A percentile compares a stretch with the other conserved stretches of the same genome.
Evolutionary conservation across 495 filamentous ascomycete species (phyloP).

Genomic region (Penicilliopsis zonata): DNA sequence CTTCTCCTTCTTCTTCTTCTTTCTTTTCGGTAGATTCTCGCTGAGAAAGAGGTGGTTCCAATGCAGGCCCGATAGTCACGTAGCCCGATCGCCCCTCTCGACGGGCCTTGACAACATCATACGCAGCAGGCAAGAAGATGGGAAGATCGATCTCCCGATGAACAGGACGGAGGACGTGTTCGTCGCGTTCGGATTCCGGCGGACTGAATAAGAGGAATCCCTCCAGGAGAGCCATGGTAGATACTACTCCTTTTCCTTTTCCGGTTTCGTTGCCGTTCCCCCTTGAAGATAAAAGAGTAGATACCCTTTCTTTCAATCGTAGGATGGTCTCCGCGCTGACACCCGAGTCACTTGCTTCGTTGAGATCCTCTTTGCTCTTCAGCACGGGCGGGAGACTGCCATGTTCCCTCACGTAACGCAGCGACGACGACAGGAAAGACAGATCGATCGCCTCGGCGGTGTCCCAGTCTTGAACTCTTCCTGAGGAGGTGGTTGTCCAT

Average conservation of each 20-base stretch:
- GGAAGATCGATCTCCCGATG: constrained; percentile 54
- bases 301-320: no score
- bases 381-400: constrained; percentile 56
- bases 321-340: constrained; percentile 11
- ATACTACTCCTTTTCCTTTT: constrained; percentile 26
- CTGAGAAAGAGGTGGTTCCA: constrained; percentile 7
- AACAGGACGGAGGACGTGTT: constrained; percentile 19
- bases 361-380: constrained; percentile 66
- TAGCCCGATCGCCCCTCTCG: constrained; percentile 70
- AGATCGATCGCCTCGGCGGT: constrained; percentile 63
- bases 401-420: constrained; percentile 49
- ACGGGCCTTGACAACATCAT: constrained; percentile 46
- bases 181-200: constrained; percentile 11
- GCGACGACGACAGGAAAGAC: constrained; percentile 42
- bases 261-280: no score
- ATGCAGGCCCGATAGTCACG: constrained; percentile 56
- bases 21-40: neutral
- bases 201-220: constrained; percentile 72
- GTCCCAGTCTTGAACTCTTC: constrained; percentile 74
- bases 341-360: constrained; percentile 44
- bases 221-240: constrained; percentile 49
- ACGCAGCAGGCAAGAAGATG: constrained; percentile 59
- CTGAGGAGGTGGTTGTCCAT: constrained; percentile 23
- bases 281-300: no score
- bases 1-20: neutral